phyloP scores from a whole-genome alignment of 2,329 filamentous ascomycete species.

The Penicillium hordei region DNA sequence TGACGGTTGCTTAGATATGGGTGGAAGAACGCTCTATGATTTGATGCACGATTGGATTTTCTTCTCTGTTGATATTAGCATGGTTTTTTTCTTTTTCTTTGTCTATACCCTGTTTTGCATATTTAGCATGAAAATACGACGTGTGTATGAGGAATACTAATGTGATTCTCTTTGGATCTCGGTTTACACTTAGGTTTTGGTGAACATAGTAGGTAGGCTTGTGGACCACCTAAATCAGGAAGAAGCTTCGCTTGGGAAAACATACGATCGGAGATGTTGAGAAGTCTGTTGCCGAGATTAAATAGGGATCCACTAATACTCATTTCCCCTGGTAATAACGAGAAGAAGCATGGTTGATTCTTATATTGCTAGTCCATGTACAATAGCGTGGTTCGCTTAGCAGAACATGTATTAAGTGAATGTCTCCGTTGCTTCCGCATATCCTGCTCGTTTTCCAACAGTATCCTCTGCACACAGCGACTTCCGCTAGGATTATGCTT shows the following conservation, averaged over 20 bases:
- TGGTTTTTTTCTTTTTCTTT: conserved; percentile 8
- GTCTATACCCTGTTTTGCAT: conserved; percentile 21
- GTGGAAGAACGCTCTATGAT: conserved; percentile 38
- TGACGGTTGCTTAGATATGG: conserved; percentile 42
- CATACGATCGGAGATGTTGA: conserved; percentile 13
- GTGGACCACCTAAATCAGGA: not conserved
- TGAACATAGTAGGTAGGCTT: not conserved
- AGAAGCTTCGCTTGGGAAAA: conserved; percentile 14
- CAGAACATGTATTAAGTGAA: not conserved
- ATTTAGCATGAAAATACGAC: conserved; percentile 5
- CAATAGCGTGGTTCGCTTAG: not conserved
- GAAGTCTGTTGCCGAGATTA: not conserved
- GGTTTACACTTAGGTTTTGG: no score
- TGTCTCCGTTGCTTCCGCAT: conserved; percentile 30
- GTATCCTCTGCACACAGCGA: conserved; percentile 58
- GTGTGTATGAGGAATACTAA: not conserved
- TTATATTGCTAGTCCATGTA: not conserved
- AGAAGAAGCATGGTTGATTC: not conserved
- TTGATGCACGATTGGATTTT: conserved; percentile 10
- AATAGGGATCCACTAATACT: not conserved
- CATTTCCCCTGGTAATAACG: not conserved
- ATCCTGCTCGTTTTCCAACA: conserved; percentile 63
- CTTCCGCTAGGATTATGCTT: conserved; percentile 54
- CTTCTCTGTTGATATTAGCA: conserved; percentile 11
- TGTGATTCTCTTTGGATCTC: not conserved